Base-by-base conservation (phyloP, 352 stramenopile species). In the Phytophthora sojae region DNA sequence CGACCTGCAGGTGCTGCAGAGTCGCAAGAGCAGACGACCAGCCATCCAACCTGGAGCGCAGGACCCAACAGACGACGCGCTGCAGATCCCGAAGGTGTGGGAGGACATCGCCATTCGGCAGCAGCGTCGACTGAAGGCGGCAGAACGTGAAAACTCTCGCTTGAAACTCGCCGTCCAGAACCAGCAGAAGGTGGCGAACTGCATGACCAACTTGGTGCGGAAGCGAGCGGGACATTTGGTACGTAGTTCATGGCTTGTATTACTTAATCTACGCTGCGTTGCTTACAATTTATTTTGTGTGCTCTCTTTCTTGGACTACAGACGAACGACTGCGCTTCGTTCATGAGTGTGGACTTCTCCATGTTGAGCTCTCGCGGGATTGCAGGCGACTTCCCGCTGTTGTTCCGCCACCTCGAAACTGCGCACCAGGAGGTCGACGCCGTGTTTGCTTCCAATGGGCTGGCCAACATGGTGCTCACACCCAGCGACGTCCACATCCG, bases 161-260 rank as follows among this genome's bases (percentile, higher is more conserved):
- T 73, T 90, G 32, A 81, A 77, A 53, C 50, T 77, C 29, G 75
- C 80, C 25, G 67, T 85, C 15, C 79, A 90, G 50, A 71, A 61
- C 6, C 75, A 78, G 66, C 66, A 70, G 44, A 52, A 65, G n/a
- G 59, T 64, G 44, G 60, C 71, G 6, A 63, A 61, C 21, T 75
- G 61, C 19, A 71, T 75, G 59, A 66, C 15, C 8, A 75, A 61
- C 51, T 51, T 75, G 50, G 50, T 78, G 21, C 60, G 51, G 26
- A 78, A 78, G 32, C 71, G 71, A 64, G 60, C 66, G 17, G 25
- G 37, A 45, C 66, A 78, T 44, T 53, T 78, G 66, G 69, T 77
- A 39, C 42, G 69, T 56, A 17, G 15, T 25, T 32, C 29, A 15
- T 58, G 49, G 2, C 42, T 4, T 53, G 6, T 23, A 14, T 21